A percentile compares a stretch with the other conserved stretches of the same genome.
These are phyloP conservation scores for Pseudocercospora vitis DNA, from an alignment of 2,329 filamentous ascomycete genomes.

Conservation along the genomic window DNA sequence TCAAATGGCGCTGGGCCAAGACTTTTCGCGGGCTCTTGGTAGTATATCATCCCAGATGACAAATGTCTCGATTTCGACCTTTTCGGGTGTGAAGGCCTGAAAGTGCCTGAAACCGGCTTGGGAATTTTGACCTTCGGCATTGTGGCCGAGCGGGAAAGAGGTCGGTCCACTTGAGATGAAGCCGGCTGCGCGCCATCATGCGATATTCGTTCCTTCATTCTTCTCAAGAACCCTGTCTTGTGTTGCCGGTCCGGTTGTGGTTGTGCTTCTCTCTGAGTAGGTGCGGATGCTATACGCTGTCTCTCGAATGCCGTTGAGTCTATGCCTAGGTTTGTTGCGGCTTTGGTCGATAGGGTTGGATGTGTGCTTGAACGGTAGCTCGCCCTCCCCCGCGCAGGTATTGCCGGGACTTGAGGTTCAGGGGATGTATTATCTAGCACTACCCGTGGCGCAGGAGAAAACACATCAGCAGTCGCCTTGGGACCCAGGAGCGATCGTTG, in stretches of 20 bases:
- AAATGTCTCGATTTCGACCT: constrained; percentile 23
- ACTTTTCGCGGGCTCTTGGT: constrained; percentile 22
- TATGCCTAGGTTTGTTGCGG: constrained; percentile 22
- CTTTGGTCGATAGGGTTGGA: background rate
- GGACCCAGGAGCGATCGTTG: constrained; percentile 28
- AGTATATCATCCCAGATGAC: constrained; percentile 32
- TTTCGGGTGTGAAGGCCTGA: constrained; percentile 10
- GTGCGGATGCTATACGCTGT: background rate
- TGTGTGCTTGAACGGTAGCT: constrained; percentile 5
- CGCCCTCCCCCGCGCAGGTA: constrained; percentile 12
- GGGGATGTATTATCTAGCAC: constrained; percentile 2
- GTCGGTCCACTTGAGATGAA: background rate
- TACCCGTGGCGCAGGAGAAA: constrained; percentile 8
- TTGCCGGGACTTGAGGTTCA: constrained; percentile 9
- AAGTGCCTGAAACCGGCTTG: constrained; percentile 5
- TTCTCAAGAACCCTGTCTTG: constrained; percentile 16
- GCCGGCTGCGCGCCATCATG: constrained; percentile 6
- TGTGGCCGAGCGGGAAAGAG: background rate
- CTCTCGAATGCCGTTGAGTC: constrained; percentile 18
- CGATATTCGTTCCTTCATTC: constrained; percentile 16
- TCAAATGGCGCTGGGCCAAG: constrained; percentile 10
- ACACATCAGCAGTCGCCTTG: constrained; percentile 29
- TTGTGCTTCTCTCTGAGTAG: background rate
- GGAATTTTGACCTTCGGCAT: background rate
- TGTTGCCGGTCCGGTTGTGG: constrained; percentile 1